These are phyloP conservation scores for Aspergillus indologenus DNA, from an alignment of 495 filamentous ascomycete genomes.

Conservation along the genomic window DNA sequence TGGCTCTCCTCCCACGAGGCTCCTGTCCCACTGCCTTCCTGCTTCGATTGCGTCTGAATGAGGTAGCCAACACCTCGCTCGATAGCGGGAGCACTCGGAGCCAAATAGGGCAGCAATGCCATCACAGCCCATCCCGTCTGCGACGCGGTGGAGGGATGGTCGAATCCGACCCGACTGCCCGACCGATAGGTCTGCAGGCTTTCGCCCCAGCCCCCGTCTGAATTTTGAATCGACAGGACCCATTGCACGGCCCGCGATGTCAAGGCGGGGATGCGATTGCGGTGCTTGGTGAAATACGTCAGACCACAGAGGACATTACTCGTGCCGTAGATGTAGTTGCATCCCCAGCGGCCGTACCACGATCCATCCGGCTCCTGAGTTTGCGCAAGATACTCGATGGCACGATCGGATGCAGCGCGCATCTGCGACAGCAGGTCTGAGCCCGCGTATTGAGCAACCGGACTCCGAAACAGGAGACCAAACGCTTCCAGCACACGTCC, in stretches of 20 bases:
- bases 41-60: not conserved
- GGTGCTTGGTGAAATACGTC: not conserved
- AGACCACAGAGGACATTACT: conserved; percentile 21
- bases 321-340: conserved; percentile 38
- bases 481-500: conserved; percentile 39
- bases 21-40: not conserved
- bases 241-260: conserved; percentile 18
- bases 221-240: conserved; percentile 39
- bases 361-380: conserved; percentile 27
- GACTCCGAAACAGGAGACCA: conserved; percentile 22
- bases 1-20: conserved; percentile 26
- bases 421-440: not conserved
- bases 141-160: conserved; percentile 18
- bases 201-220: conserved; percentile 37
- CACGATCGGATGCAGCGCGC: conserved; percentile 2
- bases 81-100: conserved; percentile 10
- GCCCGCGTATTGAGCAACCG: not conserved
- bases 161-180: not conserved
- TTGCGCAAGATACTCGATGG: conserved; percentile 19
- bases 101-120: conserved; percentile 24
- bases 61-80: conserved; percentile 21
- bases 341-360: conserved; percentile 39
- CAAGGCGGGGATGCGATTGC: not conserved
- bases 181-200: not conserved
- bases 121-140: conserved; percentile 40